Evolutionary conservation across 2,329 filamentous ascomycete genomes (phyloP), one percentile per base, ranked within the genome.

Genomic region (Lecanicillium sp.): DNA sequence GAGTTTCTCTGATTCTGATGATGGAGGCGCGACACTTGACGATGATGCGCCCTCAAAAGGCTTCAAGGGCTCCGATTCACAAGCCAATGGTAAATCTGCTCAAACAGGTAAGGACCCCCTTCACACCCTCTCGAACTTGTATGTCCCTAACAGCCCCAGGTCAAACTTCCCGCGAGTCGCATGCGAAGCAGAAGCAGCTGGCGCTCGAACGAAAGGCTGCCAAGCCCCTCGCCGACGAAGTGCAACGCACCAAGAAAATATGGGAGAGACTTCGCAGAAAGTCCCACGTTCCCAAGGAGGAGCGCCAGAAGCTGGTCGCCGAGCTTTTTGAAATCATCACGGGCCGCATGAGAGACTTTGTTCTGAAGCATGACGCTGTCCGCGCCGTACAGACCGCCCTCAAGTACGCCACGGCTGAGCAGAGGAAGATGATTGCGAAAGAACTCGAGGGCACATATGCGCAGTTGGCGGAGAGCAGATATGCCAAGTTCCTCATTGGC

Each of bases 311-410:
- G 57, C 75, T 98, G 29, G 84, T 96, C 34, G 76, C 81, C 43
- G 90, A 98, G 67, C 74, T 98, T 18, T 96, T 94, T 60, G 73
- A 75, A 41, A 94, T 98, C 54, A 85, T 95, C 52, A 92, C 85
- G 17, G 90, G 89, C 38, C 79, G 85, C 42, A 84, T 96, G 52
- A 87, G 86, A 62, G 92, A 96, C 45, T 95, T 96, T 50, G 90
- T 95, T 15, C 85, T 98, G 66, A 98, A 98, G 75, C 92, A 98
- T 61, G 92, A 98, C 58, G 86, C 88, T 27, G 90, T 95, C n/a
- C 78, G 92, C 50, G 88, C 95, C 30, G 84, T 98, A 18, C 92
- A 98, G 66, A 95, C 89, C 11, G 92, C 90, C 28, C 78, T 98
- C 64, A 98, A 98, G 63, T 98, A 98, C 63, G 84, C 87, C 34